phyloP scores from a whole-genome alignment of 805 yeast species.

The Wickerhamomyces ciferrii region DNA sequence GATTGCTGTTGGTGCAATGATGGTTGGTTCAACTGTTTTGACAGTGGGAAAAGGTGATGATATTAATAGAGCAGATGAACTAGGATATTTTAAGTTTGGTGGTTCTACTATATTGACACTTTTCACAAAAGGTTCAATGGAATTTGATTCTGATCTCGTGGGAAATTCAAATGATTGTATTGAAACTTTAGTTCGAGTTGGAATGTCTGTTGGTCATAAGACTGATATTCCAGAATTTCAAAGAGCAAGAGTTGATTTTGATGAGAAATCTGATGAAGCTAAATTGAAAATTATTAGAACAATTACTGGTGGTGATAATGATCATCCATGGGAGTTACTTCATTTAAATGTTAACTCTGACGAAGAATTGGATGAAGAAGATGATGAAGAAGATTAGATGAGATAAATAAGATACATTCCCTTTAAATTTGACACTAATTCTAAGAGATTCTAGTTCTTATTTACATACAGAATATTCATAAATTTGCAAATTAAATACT shows the following conservation, averaged over 20 bases:
- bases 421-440: too few relatives aligned
- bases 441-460: too few relatives aligned
- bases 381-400: too few relatives aligned
- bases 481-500: too few relatives aligned
- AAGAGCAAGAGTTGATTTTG: constrained; percentile 41
- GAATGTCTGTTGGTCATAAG: constrained; percentile 86
- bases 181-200: constrained; percentile 84
- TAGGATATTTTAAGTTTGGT: constrained; percentile 95
- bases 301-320: constrained; percentile 46
- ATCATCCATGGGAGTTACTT: constrained; percentile 21
- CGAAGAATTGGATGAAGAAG: constrained; percentile 1
- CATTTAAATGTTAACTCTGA: constrained; percentile 7
- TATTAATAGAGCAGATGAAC: constrained; percentile 69
- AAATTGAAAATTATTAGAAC: constrained; percentile 49
- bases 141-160: constrained; percentile 70
- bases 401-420: too few relatives aligned
- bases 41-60: constrained; percentile 57
- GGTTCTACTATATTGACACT: constrained; percentile 81
- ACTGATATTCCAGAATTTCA: constrained; percentile 42
- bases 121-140: constrained; percentile 44
- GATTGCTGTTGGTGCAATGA: constrained; percentile 95
- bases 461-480: too few relatives aligned
- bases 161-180: constrained; percentile 62
- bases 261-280: constrained; percentile 39
- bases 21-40: constrained; percentile 89